A percentile compares a stretch with the other conserved stretches of the same genome.
Evolutionary conservation across 257 asterid species (phyloP).

Genomic region (Jasminum sambac): DNA sequence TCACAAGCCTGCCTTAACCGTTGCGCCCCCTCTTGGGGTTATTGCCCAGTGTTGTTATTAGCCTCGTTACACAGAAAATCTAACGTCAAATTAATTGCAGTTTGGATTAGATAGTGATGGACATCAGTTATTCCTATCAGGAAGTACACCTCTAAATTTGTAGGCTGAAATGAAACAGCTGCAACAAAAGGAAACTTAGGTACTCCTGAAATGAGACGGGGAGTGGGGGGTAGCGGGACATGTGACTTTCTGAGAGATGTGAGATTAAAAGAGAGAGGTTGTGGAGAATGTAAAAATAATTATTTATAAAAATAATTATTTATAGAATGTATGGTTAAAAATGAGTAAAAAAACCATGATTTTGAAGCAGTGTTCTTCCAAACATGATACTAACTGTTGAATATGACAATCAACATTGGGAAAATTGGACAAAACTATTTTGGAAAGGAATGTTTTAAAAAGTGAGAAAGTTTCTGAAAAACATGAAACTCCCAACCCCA

Average conservation of each 20-base stretch:
- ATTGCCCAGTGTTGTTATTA: neutral
- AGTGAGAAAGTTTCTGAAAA: too few species aligned
- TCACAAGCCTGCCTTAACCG: too few species aligned
- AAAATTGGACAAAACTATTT: neutral
- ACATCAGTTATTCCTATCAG: conserved; percentile 5
- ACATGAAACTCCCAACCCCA: too few species aligned
- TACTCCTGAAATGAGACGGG: neutral
- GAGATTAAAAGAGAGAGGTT: too few species aligned
- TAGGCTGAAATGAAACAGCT: conserved; percentile 2
- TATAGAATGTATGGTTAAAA: too few species aligned
- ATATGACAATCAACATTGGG: neutral
- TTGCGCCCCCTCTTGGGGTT: too few species aligned
- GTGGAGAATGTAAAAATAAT: too few species aligned
- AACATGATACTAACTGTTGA: neutral
- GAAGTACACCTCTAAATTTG: neutral
- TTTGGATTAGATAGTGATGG: conserved; percentile 15
- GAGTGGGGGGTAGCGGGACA: too few species aligned
- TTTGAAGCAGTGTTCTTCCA: neutral
- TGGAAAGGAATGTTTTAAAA: too few species aligned
- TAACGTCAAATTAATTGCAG: neutral
- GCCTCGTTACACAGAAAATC: neutral
- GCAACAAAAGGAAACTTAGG: neutral
- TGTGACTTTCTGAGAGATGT: too few species aligned
- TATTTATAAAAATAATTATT: too few species aligned
- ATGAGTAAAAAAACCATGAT: too few species aligned